Percentiles rank a stretch among this genome's conserved stretches.
These are phyloP conservation scores for Raffaelea deltoideospora DNA, from an alignment of 2,329 filamentous ascomycete species.

Conservation along the genomic window DNA sequence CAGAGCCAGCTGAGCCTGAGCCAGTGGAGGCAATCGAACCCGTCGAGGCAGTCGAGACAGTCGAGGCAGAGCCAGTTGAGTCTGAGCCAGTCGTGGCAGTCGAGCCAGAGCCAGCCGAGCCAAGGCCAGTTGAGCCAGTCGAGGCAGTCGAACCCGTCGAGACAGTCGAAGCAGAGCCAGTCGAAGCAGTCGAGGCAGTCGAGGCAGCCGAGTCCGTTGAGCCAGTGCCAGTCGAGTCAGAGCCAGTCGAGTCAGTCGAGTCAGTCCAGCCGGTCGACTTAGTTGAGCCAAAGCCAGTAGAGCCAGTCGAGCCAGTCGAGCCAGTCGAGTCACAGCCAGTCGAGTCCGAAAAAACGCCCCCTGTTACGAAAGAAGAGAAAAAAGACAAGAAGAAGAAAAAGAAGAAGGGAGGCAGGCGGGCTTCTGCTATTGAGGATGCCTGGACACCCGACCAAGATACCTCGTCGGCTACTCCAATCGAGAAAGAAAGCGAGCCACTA, in stretches of 20 bases:
- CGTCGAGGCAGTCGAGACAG: neutral
- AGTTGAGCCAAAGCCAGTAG: no score
- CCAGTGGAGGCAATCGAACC: neutral
- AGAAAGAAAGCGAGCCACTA: no score
- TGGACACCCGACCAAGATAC: no score
- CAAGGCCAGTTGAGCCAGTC: neutral
- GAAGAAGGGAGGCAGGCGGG: no score
- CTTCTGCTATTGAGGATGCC: no score
- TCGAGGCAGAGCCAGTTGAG: neutral
- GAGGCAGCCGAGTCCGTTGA: neutral
- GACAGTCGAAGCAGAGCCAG: neutral
- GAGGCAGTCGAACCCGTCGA: neutral
- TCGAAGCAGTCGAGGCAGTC: neutral
- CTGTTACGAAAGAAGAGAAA: no score
- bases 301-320: no score
- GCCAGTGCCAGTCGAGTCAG: neutral
- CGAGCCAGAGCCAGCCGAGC: neutral
- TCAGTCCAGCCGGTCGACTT: neutral
- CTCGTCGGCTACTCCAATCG: no score
- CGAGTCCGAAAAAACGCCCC: no score
- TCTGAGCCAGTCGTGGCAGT: neutral
- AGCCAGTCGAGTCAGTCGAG: neutral
- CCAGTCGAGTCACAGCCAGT: neutral
- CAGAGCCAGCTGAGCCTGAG: neutral
- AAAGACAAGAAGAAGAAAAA: constrained; percentile 3